Evolutionary conservation across 768 basidiomycete species (phyloP).

Genomic region (Rhodotorula sphaerocarpa): DNA sequence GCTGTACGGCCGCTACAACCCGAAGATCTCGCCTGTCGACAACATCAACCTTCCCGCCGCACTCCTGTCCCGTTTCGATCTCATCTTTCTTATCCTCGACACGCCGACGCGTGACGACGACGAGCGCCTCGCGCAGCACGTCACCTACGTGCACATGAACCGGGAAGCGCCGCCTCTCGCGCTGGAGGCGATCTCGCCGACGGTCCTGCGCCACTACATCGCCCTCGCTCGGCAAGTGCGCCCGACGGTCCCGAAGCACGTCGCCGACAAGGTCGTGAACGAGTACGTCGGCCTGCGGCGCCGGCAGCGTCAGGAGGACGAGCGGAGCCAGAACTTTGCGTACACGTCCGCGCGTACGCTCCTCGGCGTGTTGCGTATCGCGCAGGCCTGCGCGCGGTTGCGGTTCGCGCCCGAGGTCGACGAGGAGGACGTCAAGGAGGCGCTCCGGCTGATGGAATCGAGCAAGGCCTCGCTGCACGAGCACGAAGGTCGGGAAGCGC

Average conservation of each 20-base stretch:
- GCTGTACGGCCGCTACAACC: conserved; percentile 93
- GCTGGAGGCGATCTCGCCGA: conserved; percentile 73
- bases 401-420: conserved; percentile 74
- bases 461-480: conserved; percentile 85
- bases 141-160: conserved; percentile 97
- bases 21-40: conserved; percentile 93
- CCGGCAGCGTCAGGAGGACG: conserved; percentile 79
- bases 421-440: conserved; percentile 87
- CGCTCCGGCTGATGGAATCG: conserved; percentile 90
- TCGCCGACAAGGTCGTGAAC: conserved; percentile 87
- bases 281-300: conserved; percentile 94
- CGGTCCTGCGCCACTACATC: conserved; percentile 90
- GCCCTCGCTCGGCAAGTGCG: conserved; percentile 78
- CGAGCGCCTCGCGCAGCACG: conserved; percentile 89
- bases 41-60: conserved; percentile 99
- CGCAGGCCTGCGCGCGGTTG: conserved; percentile 88
- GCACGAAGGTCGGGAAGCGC: conserved; percentile 70
- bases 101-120: conserved; percentile 92
- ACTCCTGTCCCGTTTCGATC: conserved; percentile 87
- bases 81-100: conserved; percentile 92
- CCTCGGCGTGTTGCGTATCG: conserved; percentile 83
- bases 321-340: conserved; percentile 75
- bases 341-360: conserved; percentile 96
- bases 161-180: conserved; percentile 76
- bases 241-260: conserved; percentile 76